Evolutionary conservation across 2,329 filamentous ascomycete genomes (phyloP).

Genomic region (Beauveria brongniartii): DNA sequence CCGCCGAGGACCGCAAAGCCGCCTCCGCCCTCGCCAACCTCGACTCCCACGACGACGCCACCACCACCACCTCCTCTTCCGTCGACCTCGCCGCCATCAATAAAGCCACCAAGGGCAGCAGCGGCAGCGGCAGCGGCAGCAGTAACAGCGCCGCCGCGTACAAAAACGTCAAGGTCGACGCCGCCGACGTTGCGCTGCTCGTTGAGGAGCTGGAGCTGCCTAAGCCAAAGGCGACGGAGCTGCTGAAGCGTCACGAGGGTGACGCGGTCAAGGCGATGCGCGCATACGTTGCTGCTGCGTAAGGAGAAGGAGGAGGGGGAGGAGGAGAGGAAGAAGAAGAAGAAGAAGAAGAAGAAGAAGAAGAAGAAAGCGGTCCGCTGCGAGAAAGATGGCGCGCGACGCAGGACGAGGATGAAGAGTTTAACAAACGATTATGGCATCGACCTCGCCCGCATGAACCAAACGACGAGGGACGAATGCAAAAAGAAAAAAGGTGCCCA

Average conservation of each 20-base stretch:
- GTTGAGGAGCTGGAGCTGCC: constrained; percentile 65
- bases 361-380: background rate
- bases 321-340: no score
- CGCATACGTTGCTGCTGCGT: constrained; percentile 36
- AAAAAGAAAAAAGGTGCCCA: background rate
- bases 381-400: no score
- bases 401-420: no score
- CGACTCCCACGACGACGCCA: constrained; percentile 37
- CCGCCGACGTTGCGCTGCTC: constrained; percentile 61
- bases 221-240: constrained; percentile 65
- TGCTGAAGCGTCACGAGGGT: constrained; percentile 65
- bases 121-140: constrained; percentile 13
- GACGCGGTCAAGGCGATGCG: constrained; percentile 59
- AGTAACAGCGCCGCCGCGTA: constrained; percentile 20
- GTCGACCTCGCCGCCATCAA: constrained; percentile 63
- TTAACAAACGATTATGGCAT: no score
- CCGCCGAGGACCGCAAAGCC: constrained; percentile 69
- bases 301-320: background rate
- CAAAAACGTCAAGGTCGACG: constrained; percentile 66
- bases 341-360: no score
- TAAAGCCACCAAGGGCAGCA: constrained; percentile 56
- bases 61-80: constrained; percentile 34
- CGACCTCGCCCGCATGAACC: no score
- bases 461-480: no score
- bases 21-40: constrained; percentile 65